A percentile compares a stretch with the other conserved stretches of the same genome.
Evolutionary conservation across 331 rosid genomes (phyloP).

Genomic region (Phaseolus coccineus): DNA sequence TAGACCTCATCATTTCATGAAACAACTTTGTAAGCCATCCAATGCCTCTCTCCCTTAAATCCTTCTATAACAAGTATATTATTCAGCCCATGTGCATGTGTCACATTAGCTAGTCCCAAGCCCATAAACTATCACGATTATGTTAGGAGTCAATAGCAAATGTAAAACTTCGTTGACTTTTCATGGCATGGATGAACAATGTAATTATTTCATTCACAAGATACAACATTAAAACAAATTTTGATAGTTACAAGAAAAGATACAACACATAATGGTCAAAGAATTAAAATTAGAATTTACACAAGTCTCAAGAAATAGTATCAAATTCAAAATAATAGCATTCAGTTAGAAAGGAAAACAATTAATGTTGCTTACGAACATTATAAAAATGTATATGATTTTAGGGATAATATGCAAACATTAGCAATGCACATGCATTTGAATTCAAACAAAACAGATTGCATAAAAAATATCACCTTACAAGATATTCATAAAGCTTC

Average conservation of each 20-base stretch:
- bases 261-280: neutral
- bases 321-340: neutral
- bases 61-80: neutral
- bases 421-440: neutral
- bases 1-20: neutral
- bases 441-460: neutral
- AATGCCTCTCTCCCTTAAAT: neutral
- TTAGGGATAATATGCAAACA: neutral
- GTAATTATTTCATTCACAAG: neutral
- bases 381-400: neutral
- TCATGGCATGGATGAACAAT: neutral
- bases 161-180: neutral
- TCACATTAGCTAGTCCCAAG: neutral
- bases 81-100: neutral
- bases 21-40: neutral
- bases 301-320: neutral
- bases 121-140: neutral
- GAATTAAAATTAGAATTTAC: neutral
- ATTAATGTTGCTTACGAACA: neutral
- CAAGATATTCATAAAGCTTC: conserved; percentile 2
- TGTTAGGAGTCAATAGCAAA: neutral
- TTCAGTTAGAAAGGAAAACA: neutral
- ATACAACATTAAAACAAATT: neutral
- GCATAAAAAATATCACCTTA: neutral
- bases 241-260: neutral